Conservation (phyloP, 495 filamentous ascomycete species). For the Neurospora sp. region DNA sequence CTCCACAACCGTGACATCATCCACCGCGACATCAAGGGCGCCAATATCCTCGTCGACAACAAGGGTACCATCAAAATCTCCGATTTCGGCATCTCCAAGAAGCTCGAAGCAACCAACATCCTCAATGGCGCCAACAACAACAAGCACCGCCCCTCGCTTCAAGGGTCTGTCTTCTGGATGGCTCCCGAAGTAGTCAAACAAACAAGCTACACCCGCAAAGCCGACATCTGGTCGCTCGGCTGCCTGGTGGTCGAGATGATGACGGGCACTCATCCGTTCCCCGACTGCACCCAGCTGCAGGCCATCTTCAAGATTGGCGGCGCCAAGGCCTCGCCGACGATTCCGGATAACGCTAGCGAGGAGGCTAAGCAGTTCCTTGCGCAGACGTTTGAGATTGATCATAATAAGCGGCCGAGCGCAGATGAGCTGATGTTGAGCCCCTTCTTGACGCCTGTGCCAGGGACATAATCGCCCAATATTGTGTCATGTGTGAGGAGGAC, state of each 20-base stretch:
- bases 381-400: slow-evolving; percentile 90
- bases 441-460: slow-evolving; percentile 53
- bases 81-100: slow-evolving; percentile 98
- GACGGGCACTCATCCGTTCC: slow-evolving; percentile 91
- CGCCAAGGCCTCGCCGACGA: slow-evolving; percentile 75
- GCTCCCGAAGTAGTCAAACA: slow-evolving; percentile 97
- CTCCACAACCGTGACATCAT: slow-evolving; percentile 94
- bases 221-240: slow-evolving; percentile 98
- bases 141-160: slow-evolving; percentile 79
- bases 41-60: slow-evolving; percentile 98
- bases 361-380: slow-evolving; percentile 80
- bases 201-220: slow-evolving; percentile 95
- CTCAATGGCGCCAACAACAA: slow-evolving; percentile 53
- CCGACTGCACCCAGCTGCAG: slow-evolving; percentile 92
- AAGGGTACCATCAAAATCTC: slow-evolving; percentile 99
- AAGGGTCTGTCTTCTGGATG: slow-evolving; percentile 99
- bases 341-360: slow-evolving; percentile 73
- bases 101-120: slow-evolving; percentile 32
- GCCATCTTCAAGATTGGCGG: slow-evolving; percentile 98
- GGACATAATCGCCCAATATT: slow-evolving; percentile 24
- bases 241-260: slow-evolving; percentile 99
- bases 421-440: slow-evolving; percentile 77
- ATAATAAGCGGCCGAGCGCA: slow-evolving; percentile 80
- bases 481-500: background rate
- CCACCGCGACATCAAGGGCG: slow-evolving; percentile 97